These are phyloP conservation scores for Ceratobasidium sp. DNA, from an alignment of 1,284 basidiomycete genomes.

Conservation along the genomic window DNA sequence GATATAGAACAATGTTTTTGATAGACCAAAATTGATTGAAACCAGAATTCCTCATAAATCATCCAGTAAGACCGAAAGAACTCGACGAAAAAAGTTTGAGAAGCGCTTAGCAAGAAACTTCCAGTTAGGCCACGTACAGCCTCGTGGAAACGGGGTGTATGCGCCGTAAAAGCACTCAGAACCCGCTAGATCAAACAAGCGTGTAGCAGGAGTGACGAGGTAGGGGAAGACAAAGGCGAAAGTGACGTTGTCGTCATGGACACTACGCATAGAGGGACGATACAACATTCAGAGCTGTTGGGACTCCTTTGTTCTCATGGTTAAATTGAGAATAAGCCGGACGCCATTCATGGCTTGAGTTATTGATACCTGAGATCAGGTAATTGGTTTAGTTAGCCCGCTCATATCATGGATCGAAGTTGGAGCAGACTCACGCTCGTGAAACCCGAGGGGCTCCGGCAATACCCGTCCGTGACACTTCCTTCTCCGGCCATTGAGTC, in stretches of 20 bases:
- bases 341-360: constrained; percentile 42
- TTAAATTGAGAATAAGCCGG: constrained; percentile 13
- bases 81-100: neutral
- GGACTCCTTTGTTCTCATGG: constrained; percentile 30
- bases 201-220: neutral
- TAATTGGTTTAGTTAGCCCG: neutral
- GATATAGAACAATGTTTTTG: neutral
- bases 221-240: neutral
- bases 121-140: neutral
- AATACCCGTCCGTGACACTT: constrained; percentile 11
- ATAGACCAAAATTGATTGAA: neutral
- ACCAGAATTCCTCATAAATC: neutral
- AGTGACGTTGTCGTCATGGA: constrained; percentile 18
- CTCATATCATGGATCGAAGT: neutral
- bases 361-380: constrained; percentile 24
- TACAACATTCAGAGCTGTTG: neutral
- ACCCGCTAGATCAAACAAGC: neutral
- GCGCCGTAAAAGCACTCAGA: neutral
- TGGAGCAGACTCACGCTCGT: constrained; percentile 30
- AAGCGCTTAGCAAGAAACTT: neutral
- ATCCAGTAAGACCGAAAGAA: neutral
- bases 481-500: constrained; percentile 9
- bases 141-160: constrained; percentile 1
- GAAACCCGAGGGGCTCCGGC: constrained; percentile 42
- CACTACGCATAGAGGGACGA: neutral